phyloP scores from a whole-genome alignment of 768 basidiomycete genomes.

The Lactarius indigo region DNA sequence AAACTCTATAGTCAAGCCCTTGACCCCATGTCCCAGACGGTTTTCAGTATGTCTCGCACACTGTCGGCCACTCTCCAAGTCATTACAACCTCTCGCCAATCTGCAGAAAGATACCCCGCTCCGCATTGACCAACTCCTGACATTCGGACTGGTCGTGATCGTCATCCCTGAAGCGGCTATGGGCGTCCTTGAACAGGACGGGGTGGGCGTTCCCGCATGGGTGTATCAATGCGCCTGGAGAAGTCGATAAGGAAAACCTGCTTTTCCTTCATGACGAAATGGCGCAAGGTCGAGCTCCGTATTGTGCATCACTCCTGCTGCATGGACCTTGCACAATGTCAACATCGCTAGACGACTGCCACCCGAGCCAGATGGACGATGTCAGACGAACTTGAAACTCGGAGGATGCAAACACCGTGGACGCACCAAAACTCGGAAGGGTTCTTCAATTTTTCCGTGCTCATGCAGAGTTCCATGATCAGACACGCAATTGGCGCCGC shows the following conservation, averaged over 20 bases:
- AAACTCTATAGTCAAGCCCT: not conserved
- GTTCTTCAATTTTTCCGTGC: constrained; percentile 1
- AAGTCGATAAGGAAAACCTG: constrained; percentile 15
- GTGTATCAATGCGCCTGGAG: constrained; percentile 3
- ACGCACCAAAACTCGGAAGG: constrained; percentile 16
- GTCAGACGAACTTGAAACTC: not conserved
- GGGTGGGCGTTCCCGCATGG: constrained; percentile 6
- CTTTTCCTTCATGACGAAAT: constrained; percentile 19
- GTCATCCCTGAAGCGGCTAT: not conserved
- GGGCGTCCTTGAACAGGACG: not conserved
- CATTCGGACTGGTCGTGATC: constrained; percentile 7
- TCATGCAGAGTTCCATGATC: constrained; percentile 13
- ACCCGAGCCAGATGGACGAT: not conserved
- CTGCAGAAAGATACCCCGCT: not conserved
- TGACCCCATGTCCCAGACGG: not conserved
- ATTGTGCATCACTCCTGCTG: constrained; percentile 11
- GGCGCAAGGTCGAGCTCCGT: constrained; percentile 9
- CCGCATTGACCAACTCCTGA: not conserved
- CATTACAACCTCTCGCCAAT: constrained; percentile 1
- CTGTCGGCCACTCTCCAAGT: not conserved
- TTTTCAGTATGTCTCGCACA: not conserved
- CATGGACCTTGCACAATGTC: constrained; percentile 13
- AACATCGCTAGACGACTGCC: constrained; percentile 16
- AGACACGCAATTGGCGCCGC: constrained; percentile 5
- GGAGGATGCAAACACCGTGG: not conserved